Evolutionary conservation across 2,329 filamentous ascomycete species (phyloP).

Genomic region (Sporothrix mexicana): DNA sequence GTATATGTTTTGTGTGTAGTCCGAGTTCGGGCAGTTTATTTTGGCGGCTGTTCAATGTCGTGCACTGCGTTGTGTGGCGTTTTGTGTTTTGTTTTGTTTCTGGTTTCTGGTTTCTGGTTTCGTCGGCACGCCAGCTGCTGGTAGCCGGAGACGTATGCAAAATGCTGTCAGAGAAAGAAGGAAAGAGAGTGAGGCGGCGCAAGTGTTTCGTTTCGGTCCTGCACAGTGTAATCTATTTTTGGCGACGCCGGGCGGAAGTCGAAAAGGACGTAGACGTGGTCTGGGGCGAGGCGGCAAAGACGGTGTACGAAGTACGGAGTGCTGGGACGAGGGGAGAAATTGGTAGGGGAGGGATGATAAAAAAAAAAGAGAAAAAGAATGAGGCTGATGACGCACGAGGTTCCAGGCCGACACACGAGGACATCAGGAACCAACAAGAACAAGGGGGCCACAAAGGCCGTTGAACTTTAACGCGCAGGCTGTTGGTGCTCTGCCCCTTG

Average conservation of each 20-base stretch:
- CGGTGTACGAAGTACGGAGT: too few species aligned
- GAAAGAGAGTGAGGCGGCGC: background rate
- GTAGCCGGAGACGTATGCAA: background rate
- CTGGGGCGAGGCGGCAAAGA: slow-evolving; percentile 16
- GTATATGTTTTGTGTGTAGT: background rate
- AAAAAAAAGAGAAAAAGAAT: background rate
- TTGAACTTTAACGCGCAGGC: slow-evolving; percentile 12
- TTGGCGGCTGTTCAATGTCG: background rate
- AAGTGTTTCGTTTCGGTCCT: slow-evolving; percentile 6
- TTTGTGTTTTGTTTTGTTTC: slow-evolving; percentile 10
- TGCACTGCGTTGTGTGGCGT: background rate
- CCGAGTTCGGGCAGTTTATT: slow-evolving; percentile 13
- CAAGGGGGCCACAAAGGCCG: background rate
- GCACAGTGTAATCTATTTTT: slow-evolving; percentile 9
- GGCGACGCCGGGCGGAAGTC: background rate
- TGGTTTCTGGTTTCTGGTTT: slow-evolving; percentile 16
- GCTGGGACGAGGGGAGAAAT: too few species aligned
- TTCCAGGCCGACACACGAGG: background rate
- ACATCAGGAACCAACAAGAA: background rate
- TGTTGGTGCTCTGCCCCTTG: slow-evolving; percentile 16
- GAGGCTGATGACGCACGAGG: slow-evolving; percentile 19
- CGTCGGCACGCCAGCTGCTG: slow-evolving; percentile 2
- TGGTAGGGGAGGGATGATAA: too few species aligned
- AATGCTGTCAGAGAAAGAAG: background rate
- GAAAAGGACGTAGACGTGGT: background rate